A percentile compares a stretch with the other conserved stretches of the same genome.
Conservation (phyloP, 2,329 filamentous ascomycete genomes). For the Proliferodiscus dingleyae region DNA sequence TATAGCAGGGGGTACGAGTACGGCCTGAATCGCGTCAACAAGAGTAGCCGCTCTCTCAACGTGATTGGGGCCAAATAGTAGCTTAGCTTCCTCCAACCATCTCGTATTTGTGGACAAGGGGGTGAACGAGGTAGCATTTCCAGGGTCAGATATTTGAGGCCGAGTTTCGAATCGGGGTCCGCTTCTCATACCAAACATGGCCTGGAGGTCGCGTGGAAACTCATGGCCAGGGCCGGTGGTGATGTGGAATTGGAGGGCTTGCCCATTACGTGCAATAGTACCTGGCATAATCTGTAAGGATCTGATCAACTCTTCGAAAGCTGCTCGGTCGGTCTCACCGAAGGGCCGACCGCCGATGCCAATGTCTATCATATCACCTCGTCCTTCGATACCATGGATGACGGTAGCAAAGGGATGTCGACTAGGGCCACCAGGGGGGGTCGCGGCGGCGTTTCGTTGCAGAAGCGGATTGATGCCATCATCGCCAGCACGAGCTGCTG, state of each 20-base stretch:
- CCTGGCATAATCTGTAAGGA: slow-evolving; percentile 29
- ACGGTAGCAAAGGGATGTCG: slow-evolving; percentile 44
- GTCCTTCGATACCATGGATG: slow-evolving; percentile 41
- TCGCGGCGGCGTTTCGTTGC: slow-evolving; percentile 49
- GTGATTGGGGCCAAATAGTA: slow-evolving; percentile 70
- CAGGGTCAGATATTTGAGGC: slow-evolving; percentile 29
- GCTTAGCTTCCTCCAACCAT: slow-evolving; percentile 85
- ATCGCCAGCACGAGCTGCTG: slow-evolving; percentile 53
- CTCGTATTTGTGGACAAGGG: slow-evolving; percentile 67
- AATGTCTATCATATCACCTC: slow-evolving; percentile 32
- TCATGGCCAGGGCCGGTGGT: slow-evolving; percentile 44
- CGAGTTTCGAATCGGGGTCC: slow-evolving; percentile 21
- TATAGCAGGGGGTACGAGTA: slow-evolving; percentile 78
- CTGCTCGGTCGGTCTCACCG: slow-evolving; percentile 26
- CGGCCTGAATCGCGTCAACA: slow-evolving; percentile 62
- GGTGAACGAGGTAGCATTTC: slow-evolving; percentile 47
- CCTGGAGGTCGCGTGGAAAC: slow-evolving; percentile 47
- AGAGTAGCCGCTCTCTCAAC: slow-evolving; percentile 67
- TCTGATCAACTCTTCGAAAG: slow-evolving; percentile 30
- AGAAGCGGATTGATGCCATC: slow-evolving; percentile 86
- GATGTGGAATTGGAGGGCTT: slow-evolving; percentile 57
- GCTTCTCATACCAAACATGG: slow-evolving; percentile 34
- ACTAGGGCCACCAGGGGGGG: slow-evolving; percentile 40
- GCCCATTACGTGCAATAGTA: slow-evolving; percentile 38
- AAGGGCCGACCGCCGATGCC: slow-evolving; percentile 28